A percentile compares a stretch with the other conserved stretches of the same genome.
Conservation (phyloP, 306 rosid genomes). For the Albizia julibrissin region DNA sequence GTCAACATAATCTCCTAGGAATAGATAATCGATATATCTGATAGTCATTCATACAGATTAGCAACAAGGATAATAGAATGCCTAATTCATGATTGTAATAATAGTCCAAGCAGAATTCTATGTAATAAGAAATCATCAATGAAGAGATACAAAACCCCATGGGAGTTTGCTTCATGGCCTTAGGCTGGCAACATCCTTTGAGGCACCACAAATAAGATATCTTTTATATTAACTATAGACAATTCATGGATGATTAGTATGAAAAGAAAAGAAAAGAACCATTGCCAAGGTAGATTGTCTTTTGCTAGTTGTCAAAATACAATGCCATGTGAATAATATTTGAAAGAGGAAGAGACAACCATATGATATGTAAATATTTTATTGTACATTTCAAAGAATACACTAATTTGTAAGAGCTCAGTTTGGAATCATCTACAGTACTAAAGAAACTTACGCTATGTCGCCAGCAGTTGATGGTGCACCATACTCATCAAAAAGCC, state of each 20-base stretch:
- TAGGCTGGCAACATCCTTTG: not conserved
- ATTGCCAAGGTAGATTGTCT: slow-evolving; percentile 9
- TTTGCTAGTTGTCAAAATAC: not conserved
- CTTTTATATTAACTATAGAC: not conserved
- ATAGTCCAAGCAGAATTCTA: not conserved
- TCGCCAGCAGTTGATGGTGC: slow-evolving; percentile 99
- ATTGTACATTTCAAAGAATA: slow-evolving; percentile 15
- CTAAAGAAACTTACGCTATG: slow-evolving; percentile 79
- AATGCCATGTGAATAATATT: slow-evolving; percentile 13
- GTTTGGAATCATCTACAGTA: slow-evolving; percentile 15
- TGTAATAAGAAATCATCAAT: slow-evolving; percentile 12
- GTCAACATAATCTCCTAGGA: slow-evolving; percentile 98
- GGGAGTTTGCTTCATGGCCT: not conserved
- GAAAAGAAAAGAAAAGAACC: slow-evolving; percentile 14
- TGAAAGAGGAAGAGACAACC: slow-evolving; percentile 1
- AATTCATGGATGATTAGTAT: not conserved
- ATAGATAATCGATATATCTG: slow-evolving; percentile 98
- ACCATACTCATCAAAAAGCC: slow-evolving; percentile 99
- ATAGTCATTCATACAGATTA: slow-evolving; percentile 53
- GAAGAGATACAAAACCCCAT: not conserved
- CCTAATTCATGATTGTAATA: not conserved
- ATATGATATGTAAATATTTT: slow-evolving; percentile 1
- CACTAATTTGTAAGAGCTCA: slow-evolving; percentile 7
- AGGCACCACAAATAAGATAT: not conserved
- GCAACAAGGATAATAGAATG: slow-evolving; percentile 30